Conservation (phyloP, 2,329 filamentous ascomycete species). For the Alternaria solani region DNA sequence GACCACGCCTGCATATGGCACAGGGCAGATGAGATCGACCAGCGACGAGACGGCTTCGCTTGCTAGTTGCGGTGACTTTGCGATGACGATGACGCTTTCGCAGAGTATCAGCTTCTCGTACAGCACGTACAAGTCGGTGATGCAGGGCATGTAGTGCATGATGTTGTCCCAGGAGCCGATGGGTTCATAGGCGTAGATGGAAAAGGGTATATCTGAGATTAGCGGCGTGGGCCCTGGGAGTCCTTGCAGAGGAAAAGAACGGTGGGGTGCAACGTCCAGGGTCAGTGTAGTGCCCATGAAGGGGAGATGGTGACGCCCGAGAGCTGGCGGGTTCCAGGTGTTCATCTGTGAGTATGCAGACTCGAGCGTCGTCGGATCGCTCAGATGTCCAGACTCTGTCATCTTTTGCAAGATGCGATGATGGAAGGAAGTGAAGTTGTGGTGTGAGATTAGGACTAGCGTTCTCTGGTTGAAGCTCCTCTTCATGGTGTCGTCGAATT, state of each 20-base stretch:
- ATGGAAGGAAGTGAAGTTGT: conserved; percentile 52
- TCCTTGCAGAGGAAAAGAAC: conserved; percentile 52
- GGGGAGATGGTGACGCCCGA: conserved; percentile 50
- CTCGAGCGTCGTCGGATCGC: conserved; percentile 51
- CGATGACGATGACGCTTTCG: conserved; percentile 52
- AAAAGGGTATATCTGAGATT: conserved; percentile 40
- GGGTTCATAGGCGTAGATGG: conserved; percentile 53
- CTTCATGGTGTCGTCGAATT: conserved; percentile 53
- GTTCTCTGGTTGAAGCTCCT: conserved; percentile 54
- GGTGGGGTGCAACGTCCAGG: conserved; percentile 53
- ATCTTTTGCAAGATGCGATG: conserved; percentile 47
- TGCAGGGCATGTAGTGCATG: conserved; percentile 52
- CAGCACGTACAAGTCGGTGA: conserved; percentile 52
- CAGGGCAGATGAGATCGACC: conserved; percentile 51
- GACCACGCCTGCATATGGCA: conserved; percentile 52
- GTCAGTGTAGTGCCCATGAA: conserved; percentile 50
- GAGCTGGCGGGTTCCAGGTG: conserved; percentile 47
- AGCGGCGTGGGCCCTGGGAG: conserved; percentile 41
- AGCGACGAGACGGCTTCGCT: conserved; percentile 52
- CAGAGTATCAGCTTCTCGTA: conserved; percentile 54
- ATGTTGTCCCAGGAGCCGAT: conserved; percentile 51
- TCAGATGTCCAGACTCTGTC: conserved; percentile 48
- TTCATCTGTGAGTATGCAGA: conserved; percentile 49
- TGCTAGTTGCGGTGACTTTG: conserved; percentile 53
- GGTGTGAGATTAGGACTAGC: conserved; percentile 52